Evolutionary conservation across 1,284 basidiomycete species (phyloP), one percentile per base, ranked within the genome.

Genomic region (Pseudozyma tsukubaensis): DNA sequence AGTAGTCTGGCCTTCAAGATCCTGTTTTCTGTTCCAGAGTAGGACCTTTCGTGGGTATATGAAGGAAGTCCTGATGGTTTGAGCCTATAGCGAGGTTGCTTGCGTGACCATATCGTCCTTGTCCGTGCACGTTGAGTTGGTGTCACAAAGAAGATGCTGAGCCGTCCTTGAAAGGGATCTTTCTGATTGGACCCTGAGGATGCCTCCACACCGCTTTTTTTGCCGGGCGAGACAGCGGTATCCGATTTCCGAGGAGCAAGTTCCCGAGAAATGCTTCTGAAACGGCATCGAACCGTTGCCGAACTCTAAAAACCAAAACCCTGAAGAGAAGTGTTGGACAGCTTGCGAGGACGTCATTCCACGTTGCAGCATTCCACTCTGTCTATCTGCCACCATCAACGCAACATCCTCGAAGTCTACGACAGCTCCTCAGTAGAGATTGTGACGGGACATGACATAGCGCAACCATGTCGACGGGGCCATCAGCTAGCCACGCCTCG

Each of bases 391-490:
- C 37, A 40, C 19, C 50, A 40, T 16, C 0, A 16, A 43, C 39
- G 43, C 14, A 47, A 29, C 4, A 37, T 18, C 35, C 29, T 5
- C 50, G 6, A 29, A 3, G 6, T 3, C 24, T 29, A 29, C 24
- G 24, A 29, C 24, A 29, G 24, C 24, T 29, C 6, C 24, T 29
- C 24, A 3, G 24, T 6, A 29, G 24, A 6, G 24, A 6, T 6
- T 6, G 24, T 29, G 24, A 6, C 24, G 3, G 24, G 24, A 29
- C 24, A 29, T 29, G 24, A 6, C 24, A 29, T 29, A 29, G 24
- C n/a, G 35, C 19, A 34, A 24, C 42, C 43, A 52, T 52, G 44
- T 60, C 52, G 13, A 36, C 12, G 42, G 13, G 37, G 35, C 54
- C 61, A n/a, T 29, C 29, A 57, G 49, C 43, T n/a, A 34, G 18